These are phyloP conservation scores for Hondaea fermentalgiana DNA, from an alignment of 108 stramenopile species.

Conservation along the genomic window DNA sequence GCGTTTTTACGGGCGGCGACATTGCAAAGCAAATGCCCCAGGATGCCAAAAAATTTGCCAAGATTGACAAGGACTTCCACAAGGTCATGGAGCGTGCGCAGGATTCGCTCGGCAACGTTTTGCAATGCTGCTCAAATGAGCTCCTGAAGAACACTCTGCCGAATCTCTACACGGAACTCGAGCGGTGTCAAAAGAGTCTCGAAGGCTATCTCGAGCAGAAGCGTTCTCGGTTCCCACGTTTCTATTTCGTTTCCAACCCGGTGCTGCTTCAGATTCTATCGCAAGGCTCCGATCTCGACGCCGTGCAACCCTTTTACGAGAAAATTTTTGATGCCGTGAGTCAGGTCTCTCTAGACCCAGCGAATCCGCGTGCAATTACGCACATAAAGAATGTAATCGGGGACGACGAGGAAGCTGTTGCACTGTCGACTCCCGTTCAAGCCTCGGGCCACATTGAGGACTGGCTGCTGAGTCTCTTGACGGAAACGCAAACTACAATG, in stretches of 20 bases:
- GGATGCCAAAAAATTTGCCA: conserved; percentile 57
- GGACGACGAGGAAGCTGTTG: conserved; percentile 37
- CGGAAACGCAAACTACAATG: conserved; percentile 43
- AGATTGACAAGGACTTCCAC: conserved; percentile 60
- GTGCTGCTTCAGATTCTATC: conserved; percentile 55
- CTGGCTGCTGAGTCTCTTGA: conserved; percentile 44
- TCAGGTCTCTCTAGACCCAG: conserved; percentile 40
- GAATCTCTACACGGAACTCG: conserved; percentile 50
- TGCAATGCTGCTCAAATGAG: conserved; percentile 48
- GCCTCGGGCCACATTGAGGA: conserved; percentile 56
- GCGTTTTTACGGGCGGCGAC: conserved; percentile 59
- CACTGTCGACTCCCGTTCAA: conserved; percentile 32
- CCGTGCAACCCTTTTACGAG: conserved; percentile 60
- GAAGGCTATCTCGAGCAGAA: conserved; percentile 62
- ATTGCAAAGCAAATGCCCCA: conserved; percentile 62
- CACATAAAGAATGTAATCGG: conserved; percentile 28
- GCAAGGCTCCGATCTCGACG: conserved; percentile 53
- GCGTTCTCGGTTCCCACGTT: conserved; percentile 54
- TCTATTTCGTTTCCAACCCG: conserved; percentile 62
- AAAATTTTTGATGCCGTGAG: conserved; percentile 54
- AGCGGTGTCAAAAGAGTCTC: conserved; percentile 57
- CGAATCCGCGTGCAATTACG: conserved; percentile 26
- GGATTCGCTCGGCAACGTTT: conserved; percentile 32
- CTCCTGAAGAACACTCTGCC: conserved; percentile 46
- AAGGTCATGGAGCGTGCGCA: conserved; percentile 47